Evolutionary conservation across 2,329 filamentous ascomycete species (phyloP).

Genomic region (Coleophoma cylindrospora): DNA sequence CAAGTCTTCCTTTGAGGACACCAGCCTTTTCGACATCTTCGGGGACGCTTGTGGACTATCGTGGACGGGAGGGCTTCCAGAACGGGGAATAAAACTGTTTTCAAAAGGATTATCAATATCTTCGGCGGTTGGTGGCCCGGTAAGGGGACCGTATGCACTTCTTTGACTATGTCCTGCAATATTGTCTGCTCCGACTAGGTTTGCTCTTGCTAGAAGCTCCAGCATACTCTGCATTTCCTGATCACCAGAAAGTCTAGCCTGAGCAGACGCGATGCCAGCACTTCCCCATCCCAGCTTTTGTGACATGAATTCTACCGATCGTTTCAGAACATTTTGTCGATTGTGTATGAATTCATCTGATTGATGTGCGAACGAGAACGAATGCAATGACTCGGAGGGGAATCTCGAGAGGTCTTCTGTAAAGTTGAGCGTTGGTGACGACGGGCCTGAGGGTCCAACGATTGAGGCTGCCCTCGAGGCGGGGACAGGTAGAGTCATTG

Average conservation of each 20-base stretch:
- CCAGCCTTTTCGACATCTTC: slow-evolving; percentile 10
- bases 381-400: slow-evolving; percentile 92
- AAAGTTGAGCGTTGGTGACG: slow-evolving; percentile 66
- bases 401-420: slow-evolving; percentile 89
- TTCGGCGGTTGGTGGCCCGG: slow-evolving; percentile 70
- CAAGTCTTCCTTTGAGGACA: slow-evolving; percentile 3
- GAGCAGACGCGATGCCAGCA: slow-evolving; percentile 73
- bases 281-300: slow-evolving; percentile 80
- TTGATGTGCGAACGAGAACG: slow-evolving; percentile 95
- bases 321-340: slow-evolving; percentile 86
- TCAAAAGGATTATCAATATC: slow-evolving; percentile 77
- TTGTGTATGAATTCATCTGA: slow-evolving; percentile 89
- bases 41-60: slow-evolving; percentile 21
- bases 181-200: slow-evolving; percentile 67
- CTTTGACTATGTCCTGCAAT: slow-evolving; percentile 43
- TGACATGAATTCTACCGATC: slow-evolving; percentile 89
- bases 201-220: slow-evolving; percentile 77
- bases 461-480: slow-evolving; percentile 29
- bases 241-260: slow-evolving; percentile 78
- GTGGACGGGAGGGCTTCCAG: slow-evolving; percentile 42
- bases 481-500: slow-evolving; percentile 63
- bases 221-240: slow-evolving; percentile 86
- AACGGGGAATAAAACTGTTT: slow-evolving; percentile 62
- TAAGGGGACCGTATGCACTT: slow-evolving; percentile 59
- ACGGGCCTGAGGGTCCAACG: slow-evolving; percentile 45